Evolutionary conservation across 2,329 filamentous ascomycete species (phyloP), one percentile per base, ranked within the genome.

Genomic region (Phyllosticta citribraziliensis): DNA sequence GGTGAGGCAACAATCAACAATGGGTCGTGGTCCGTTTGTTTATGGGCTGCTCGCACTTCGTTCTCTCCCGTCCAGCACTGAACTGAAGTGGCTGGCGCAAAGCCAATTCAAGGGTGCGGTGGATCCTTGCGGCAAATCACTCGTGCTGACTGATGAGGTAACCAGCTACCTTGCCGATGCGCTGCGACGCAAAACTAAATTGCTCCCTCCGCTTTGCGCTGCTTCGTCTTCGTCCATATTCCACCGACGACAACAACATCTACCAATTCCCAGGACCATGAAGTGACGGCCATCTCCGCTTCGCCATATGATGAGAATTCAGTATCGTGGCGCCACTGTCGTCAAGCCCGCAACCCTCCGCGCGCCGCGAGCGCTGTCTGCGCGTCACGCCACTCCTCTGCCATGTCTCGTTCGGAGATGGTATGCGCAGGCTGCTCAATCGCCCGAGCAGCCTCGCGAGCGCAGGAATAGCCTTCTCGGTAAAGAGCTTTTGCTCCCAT

Each of bases 311-410:
- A 55, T 55, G 54, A 24, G 54, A 27, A n/a, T 55, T 27, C 22
- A 27, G n/a, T 27, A 51, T 24, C 19, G 59, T 25, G 50, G 55
- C 55, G 59, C 33, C 25, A 51, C 59, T 10, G 12, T 12, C 30
- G 24, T 47, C n/a, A 50, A 51, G 27, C 59, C 55, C 12, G 59
- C 59, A 30, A 30, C 57, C 30, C 59, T 22, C 27, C 59, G 59
- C 55, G 25, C 22, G 30, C 51, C 17, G 30, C 59, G 27, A 47
- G 27, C 14, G 27, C 51, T 12, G 17, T 51, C 17, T 33, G 51
- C 47, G 55, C 55, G 20, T 51, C 11, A 33, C 57, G 19, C 40
- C 58, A 27, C 14, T 47, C 20, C 58, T 53, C 47, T 53, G 22
- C 54, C 51, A 54, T 57, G 59, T 55, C 27, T 55, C 14, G 27